Evolutionary conservation across 768 basidiomycete genomes (phyloP).

Genomic region (Phanerodontia chrysosporium): DNA sequence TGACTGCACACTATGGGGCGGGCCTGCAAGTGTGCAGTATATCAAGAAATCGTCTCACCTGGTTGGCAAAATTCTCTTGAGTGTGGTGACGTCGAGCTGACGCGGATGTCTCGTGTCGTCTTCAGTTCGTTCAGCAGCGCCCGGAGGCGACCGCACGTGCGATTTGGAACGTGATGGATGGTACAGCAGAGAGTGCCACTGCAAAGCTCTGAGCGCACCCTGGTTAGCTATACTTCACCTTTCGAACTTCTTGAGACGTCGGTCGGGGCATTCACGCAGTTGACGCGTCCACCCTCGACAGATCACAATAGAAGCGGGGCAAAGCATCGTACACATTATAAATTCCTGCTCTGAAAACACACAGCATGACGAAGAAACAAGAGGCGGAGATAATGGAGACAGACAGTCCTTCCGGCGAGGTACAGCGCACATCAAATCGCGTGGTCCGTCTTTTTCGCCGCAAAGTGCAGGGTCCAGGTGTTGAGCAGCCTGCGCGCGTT

Average conservation of each 20-base stretch:
- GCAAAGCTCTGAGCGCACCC: no score
- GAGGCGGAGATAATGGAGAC: neutral
- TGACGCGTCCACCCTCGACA: no score
- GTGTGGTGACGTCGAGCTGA: neutral
- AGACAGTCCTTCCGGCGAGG: neutral
- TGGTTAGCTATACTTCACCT: no score
- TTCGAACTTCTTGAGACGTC: no score
- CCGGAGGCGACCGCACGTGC: neutral
- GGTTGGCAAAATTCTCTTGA: neutral
- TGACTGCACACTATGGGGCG: neutral
- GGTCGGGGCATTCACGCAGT: no score
- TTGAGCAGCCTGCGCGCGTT: constrained; percentile 78
- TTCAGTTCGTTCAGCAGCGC: neutral
- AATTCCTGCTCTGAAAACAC: neutral
- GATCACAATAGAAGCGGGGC: no score
- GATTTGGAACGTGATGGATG: neutral
- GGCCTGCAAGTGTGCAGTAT: neutral
- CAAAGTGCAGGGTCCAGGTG: constrained; percentile 94
- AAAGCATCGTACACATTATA: neutral
- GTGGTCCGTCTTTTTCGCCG: constrained; percentile 53
- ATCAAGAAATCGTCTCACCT: neutral
- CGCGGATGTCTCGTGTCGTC: neutral
- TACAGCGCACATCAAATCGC: neutral
- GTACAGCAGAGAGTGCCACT: no score
- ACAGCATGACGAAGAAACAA: neutral